Evolutionary conservation across 352 stramenopile species (phyloP).

Genomic region (Aphanomyces stellatus): DNA sequence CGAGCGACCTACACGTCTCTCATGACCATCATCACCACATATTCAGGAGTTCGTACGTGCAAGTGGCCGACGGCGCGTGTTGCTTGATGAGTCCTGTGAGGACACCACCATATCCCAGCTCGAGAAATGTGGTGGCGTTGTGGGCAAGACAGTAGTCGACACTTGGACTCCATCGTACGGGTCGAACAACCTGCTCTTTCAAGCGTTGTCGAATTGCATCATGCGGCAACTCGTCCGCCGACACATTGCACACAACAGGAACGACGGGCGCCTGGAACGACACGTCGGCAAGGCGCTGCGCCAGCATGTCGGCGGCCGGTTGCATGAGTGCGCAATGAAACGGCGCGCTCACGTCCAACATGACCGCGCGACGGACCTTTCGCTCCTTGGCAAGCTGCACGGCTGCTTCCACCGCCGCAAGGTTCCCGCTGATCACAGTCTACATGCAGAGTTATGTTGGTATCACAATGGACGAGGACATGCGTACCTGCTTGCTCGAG

Average conservation of each 20-base stretch:
- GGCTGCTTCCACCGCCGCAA: constrained; percentile 36
- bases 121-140: constrained; percentile 44
- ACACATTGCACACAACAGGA: constrained; percentile 80
- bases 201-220: constrained; percentile 38
- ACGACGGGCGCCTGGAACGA: constrained; percentile 31
- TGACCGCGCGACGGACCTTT: constrained; percentile 56
- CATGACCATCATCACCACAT: too few species aligned
- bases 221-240: constrained; percentile 29
- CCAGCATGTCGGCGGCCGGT: constrained; percentile 43
- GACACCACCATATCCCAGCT: constrained; percentile 61
- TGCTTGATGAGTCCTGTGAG: constrained; percentile 69
- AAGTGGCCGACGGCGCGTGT: constrained; percentile 31
- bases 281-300: constrained; percentile 29
- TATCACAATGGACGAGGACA: background rate
- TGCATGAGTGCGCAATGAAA: constrained; percentile 81
- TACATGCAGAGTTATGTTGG: background rate
- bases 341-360: constrained; percentile 71
- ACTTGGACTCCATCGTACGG: constrained; percentile 73
- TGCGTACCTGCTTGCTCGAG: constrained; percentile 63
- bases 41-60: background rate
- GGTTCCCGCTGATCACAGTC: constrained; percentile 65
- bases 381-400: constrained; percentile 58
- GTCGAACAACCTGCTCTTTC: constrained; percentile 47
- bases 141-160: constrained; percentile 50
- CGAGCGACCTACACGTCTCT: background rate